Evolutionary conservation across 2,329 filamentous ascomycete genomes (phyloP), one percentile per base, ranked within the genome.

Genomic region (Remersonia thermophila): DNA sequence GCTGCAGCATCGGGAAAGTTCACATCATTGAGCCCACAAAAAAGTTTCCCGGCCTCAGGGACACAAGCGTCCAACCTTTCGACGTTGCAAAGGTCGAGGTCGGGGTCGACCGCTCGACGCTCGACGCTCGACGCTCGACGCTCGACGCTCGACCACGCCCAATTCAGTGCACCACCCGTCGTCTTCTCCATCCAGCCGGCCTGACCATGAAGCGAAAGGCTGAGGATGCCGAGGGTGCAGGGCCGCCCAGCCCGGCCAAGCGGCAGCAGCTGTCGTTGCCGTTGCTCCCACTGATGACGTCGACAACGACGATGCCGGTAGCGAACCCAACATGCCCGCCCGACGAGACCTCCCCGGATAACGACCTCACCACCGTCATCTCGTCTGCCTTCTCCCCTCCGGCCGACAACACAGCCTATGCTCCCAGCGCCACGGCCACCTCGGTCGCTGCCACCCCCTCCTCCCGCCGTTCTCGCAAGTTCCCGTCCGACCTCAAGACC

Each of bases 401-500:
- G 5, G 20, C 20, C 20, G 20, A 23, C 20, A 9, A 23, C 10
- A 13, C 34, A 25, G 30, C 35, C 16, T 20, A 16, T 6, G 33
- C 37, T 13, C 31, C 41, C 17, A 48, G 46, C 12, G 29, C 38
- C 4, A 29, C 43, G 7, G 41, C 40, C 13, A 47, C 47, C 26
- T 41, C 45, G 7, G 35, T 45, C 28, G 33, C 45, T 18, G 35
- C 42, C 13, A 28, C 41, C 10, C 13, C 36, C 33, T 36, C 36
- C 29, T 37, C 40, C 35, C 45, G 44, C 3, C 67, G 71, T 3
- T 59, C 62, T 10, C 56, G 61, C 39, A 73, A 68, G 39, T 76
- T 73, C 42, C 79, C 78, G 3, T 83, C 77, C 29, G 83, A 74
- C 53, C 67, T 76, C 40, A 93, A 93, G 63, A 86, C 75, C 4